These are phyloP conservation scores for Cicer bijugum DNA, from an alignment of 306 rosid species.

Conservation along the genomic window DNA sequence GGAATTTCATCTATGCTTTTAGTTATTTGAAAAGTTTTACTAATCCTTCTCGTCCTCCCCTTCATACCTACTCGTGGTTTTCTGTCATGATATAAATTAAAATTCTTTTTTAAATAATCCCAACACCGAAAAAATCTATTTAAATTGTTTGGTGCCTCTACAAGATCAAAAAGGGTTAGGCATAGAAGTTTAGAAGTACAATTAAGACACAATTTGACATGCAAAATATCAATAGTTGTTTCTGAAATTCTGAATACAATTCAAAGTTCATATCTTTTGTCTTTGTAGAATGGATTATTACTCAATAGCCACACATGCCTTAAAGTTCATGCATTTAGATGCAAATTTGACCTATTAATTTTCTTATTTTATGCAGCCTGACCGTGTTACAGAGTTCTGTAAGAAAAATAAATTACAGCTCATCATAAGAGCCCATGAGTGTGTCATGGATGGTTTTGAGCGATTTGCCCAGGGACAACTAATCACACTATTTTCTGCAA, in stretches of 20 bases:
- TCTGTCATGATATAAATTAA: not conserved
- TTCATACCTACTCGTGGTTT: not conserved
- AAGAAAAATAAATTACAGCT: slow-evolving; percentile 96
- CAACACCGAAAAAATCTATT: not conserved
- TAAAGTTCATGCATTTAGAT: slow-evolving; percentile 18
- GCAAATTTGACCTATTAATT: slow-evolving; percentile 30
- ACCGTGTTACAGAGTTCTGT: slow-evolving; percentile 93
- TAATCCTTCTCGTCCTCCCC: not conserved
- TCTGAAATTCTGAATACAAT: slow-evolving; percentile 34
- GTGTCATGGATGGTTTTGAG: slow-evolving; percentile 99
- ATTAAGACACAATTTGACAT: slow-evolving; percentile 19
- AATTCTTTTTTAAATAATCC: not conserved
- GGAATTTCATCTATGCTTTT: slow-evolving; percentile 8
- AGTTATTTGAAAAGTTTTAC: slow-evolving; percentile 2
- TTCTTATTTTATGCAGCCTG: slow-evolving; percentile 76
- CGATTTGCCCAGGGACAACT: slow-evolving; percentile 98
- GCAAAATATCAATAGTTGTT: slow-evolving; percentile 6
- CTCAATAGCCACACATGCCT: slow-evolving; percentile 14
- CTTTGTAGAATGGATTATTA: slow-evolving; percentile 5
- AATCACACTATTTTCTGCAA: slow-evolving; percentile 97
- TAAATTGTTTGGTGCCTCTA: slow-evolving; percentile 9
- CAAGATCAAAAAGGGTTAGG: slow-evolving; percentile 16
- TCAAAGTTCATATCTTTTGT: not conserved
- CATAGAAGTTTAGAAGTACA: slow-evolving; percentile 8
- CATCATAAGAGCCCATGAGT: slow-evolving; percentile 97